Percentiles rank a stretch among this genome's conserved stretches.
Evolutionary conservation across 192 early-diverging fungal genomes (phyloP).

Genomic region (Phlyctochytrium arcticum): DNA sequence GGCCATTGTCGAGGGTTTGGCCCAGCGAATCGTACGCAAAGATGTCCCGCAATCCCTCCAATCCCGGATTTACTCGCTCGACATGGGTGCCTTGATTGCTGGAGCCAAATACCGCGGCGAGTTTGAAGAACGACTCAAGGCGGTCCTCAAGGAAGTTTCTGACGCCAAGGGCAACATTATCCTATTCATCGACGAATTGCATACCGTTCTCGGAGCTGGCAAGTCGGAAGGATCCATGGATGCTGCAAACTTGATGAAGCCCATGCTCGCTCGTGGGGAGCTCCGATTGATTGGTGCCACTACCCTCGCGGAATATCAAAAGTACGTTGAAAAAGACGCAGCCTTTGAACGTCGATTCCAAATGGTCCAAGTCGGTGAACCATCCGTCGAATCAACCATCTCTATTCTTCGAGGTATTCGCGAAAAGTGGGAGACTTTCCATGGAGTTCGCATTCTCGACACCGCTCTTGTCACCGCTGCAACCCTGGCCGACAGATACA

Average conservation of each 20-base stretch:
- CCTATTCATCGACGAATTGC: constrained; percentile 98
- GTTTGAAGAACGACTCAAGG: constrained; percentile 97
- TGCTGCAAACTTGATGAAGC: constrained; percentile 95
- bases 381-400: constrained; percentile 69
- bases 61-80: constrained; percentile 79
- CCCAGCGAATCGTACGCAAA: constrained; percentile 85
- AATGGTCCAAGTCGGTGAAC: constrained; percentile 69
- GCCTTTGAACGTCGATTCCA: constrained; percentile 82
- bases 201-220: constrained; percentile 91
- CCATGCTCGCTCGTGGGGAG: constrained; percentile 97
- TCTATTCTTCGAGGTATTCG: constrained; percentile 76
- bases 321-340: constrained; percentile 84
- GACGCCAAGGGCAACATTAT: constrained; percentile 86
- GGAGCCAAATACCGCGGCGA: constrained; percentile 97
- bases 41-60: constrained; percentile 90
- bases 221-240: constrained; percentile 90
- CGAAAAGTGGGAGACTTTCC: constrained; percentile 74
- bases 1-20: constrained; percentile 88
- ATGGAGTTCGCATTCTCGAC: constrained; percentile 70
- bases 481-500: constrained; percentile 67
- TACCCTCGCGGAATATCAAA: constrained; percentile 91
- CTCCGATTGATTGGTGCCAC: constrained; percentile 95
- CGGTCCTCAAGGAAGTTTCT: constrained; percentile 91
- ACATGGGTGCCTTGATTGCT: constrained; percentile 91
- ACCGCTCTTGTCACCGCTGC: constrained; percentile 71